phyloP scores from a whole-genome alignment of 83 land plant genomes.

The Picea abies region DNA sequence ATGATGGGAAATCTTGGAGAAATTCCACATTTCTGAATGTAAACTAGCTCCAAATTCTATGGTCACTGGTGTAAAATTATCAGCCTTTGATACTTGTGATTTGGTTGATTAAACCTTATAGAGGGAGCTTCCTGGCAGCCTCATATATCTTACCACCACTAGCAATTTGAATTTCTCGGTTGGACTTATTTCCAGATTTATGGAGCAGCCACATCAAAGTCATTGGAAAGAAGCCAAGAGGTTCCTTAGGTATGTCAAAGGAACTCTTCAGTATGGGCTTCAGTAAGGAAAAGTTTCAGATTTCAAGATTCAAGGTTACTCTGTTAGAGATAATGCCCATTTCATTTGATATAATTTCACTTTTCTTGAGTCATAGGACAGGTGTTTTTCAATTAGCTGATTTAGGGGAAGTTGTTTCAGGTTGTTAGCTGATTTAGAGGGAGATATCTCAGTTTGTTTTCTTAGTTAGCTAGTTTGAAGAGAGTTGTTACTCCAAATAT shows the following conservation, averaged over 20 bases:
- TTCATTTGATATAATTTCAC: too few species aligned
- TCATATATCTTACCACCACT: conserved; percentile 14
- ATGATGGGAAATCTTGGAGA: neutral
- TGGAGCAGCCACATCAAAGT: neutral
- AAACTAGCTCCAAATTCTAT: neutral
- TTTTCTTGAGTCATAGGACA: too few species aligned
- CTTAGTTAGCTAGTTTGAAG: too few species aligned
- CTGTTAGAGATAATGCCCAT: conserved; percentile 15
- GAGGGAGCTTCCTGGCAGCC: neutral
- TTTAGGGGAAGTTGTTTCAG: too few species aligned
- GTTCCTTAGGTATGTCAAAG: conserved; percentile 18
- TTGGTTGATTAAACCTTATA: neutral
- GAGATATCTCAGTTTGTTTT: too few species aligned
- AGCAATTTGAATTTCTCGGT: conserved; percentile 13
- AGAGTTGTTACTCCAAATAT: too few species aligned
- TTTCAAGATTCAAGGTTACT: conserved; percentile 15
- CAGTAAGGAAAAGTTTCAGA: neutral
- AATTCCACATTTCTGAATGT: neutral
- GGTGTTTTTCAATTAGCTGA: too few species aligned
- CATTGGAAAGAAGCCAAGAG: conserved; percentile 23
- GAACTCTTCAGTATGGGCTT: conserved; percentile 17
- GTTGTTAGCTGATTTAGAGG: too few species aligned
- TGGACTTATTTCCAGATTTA: neutral
- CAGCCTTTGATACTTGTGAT: neutral
- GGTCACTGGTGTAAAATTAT: conserved; percentile 5